Base-by-base conservation (phyloP, 208 protist species). In the Acanthamoeba royreba region DNA sequence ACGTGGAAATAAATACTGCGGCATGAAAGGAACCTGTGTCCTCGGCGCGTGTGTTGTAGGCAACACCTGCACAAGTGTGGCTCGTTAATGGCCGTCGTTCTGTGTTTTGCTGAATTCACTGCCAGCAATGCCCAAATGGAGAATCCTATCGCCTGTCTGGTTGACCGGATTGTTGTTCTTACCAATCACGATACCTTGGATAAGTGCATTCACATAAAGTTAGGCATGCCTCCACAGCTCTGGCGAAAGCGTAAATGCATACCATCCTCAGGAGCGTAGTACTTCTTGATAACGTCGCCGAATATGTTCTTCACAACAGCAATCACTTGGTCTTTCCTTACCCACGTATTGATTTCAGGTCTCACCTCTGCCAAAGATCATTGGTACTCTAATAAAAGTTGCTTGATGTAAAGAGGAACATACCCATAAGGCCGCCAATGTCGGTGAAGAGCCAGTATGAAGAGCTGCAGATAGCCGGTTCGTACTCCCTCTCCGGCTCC, bases 341-440 rank as follows among this genome's bases (percentile, higher is more conserved):
- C 95, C 95, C 95, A 96, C 0, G 55, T 52, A 47, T 96, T 96
- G 63, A 96, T 86, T 42, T 92, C 92, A 22, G 94, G 94, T 45
- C n/a, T 22, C 55, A 95, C 94, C 58, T 74, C 85, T 69, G 85
- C 66, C 19, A 38, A 9, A 5, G 11, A 13, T 0, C 25, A 13
- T 15, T 43, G 2, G 38, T 15, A 74, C 2, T 28, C 1, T 43
- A 25, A 55, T 0, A 31, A 15, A 85, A 40, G 9, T 28, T 74
- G 63, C 13, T 22, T 5, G 22, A 13, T 15, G 49, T 19, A 58
- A 22, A 79, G 7, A 66, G 40, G 2, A n/a, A 86, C 47, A 66
- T 33, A 43, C 33, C 47, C 31, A 95, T 38, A 1, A 95, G 45
- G 28, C 94, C 94, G 17, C 94, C 94, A 3, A 58, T 19, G 40